These are phyloP conservation scores for Chenopodium album DNA, from an alignment of 148 eudicot genomes.

Conservation along the genomic window DNA sequence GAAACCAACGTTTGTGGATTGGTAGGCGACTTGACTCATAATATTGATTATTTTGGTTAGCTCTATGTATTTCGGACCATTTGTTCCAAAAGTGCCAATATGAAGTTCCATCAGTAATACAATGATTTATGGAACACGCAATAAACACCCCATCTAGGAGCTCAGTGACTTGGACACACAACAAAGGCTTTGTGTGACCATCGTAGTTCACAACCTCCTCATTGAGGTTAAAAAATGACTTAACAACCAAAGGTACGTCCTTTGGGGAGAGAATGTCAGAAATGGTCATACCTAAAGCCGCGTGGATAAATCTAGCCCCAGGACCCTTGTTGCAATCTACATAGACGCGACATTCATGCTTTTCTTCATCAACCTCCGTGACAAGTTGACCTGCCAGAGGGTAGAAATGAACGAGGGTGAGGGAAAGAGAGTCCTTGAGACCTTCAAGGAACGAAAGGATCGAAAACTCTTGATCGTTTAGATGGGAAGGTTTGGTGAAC, in stretches of 20 bases:
- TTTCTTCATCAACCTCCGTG: slow-evolving; percentile 9
- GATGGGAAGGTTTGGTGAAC: slow-evolving; percentile 14
- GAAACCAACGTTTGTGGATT: slow-evolving; percentile 8
- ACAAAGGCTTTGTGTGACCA: slow-evolving; percentile 13
- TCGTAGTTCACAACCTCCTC: slow-evolving; percentile 16
- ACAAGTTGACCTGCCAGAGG: slow-evolving; percentile 16
- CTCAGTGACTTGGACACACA: slow-evolving; percentile 14
- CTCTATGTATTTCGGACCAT: slow-evolving; percentile 26
- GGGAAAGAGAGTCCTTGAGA: slow-evolving; percentile 12
- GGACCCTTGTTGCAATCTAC: slow-evolving; percentile 23
- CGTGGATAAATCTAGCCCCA: slow-evolving; percentile 21
- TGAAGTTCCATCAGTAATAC: slow-evolving; percentile 13
- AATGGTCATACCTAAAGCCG: background rate
- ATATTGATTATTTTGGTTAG: background rate
- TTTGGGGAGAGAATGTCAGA: slow-evolving; percentile 6
- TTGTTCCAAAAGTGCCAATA: slow-evolving; percentile 22
- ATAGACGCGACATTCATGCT: background rate
- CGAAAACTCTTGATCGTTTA: background rate
- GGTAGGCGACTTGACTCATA: background rate
- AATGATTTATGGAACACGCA: slow-evolving; percentile 16
- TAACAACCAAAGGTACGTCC: slow-evolving; percentile 12
- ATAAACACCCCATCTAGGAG: slow-evolving; percentile 20
- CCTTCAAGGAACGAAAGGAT: background rate
- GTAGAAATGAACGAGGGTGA: slow-evolving; percentile 19
- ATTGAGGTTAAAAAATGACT: slow-evolving; percentile 12